These are phyloP conservation scores for Elaeis guineensis DNA, from an alignment of 176 grass and related monocot genomes.

Conservation along the genomic window DNA sequence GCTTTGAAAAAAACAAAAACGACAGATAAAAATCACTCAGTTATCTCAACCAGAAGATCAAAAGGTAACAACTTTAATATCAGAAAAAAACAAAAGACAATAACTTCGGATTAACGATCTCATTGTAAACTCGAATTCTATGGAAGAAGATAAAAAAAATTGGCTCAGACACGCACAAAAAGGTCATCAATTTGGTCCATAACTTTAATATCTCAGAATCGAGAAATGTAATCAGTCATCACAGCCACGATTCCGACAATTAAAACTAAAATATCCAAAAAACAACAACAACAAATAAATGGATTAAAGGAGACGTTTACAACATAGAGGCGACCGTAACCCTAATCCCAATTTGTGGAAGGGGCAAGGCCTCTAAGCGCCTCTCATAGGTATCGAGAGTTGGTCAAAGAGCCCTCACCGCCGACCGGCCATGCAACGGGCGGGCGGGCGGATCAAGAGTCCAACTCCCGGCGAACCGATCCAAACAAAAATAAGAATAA, in stretches of 20 bases:
- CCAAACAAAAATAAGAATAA: too few relatives aligned
- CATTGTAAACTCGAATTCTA: background rate
- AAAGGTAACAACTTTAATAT: too few relatives aligned
- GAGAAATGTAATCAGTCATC: slow-evolving; percentile 30
- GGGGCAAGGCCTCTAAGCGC: slow-evolving; percentile 20
- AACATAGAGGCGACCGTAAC: slow-evolving; percentile 26
- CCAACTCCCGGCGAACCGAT: background rate
- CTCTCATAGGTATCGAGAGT: slow-evolving; percentile 24
- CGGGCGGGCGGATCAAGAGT: background rate
- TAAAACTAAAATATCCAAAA: background rate
- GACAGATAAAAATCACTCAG: background rate
- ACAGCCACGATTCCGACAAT: slow-evolving; percentile 25
- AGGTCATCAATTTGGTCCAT: slow-evolving; percentile 43
- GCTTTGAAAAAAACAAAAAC: too few relatives aligned
- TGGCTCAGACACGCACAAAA: slow-evolving; percentile 77
- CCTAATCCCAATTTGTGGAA: slow-evolving; percentile 8
- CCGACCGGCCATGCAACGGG: slow-evolving; percentile 5
- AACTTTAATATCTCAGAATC: background rate
- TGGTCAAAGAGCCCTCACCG: background rate
- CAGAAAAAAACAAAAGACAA: too few relatives aligned
- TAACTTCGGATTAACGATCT: too few relatives aligned
- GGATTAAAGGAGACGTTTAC: background rate
- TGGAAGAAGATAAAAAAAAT: background rate
- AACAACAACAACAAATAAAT: background rate
- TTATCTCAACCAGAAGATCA: background rate